Base-by-base conservation (phyloP, 2,329 filamentous ascomycete genomes). In the Aspergillus tamarii region DNA sequence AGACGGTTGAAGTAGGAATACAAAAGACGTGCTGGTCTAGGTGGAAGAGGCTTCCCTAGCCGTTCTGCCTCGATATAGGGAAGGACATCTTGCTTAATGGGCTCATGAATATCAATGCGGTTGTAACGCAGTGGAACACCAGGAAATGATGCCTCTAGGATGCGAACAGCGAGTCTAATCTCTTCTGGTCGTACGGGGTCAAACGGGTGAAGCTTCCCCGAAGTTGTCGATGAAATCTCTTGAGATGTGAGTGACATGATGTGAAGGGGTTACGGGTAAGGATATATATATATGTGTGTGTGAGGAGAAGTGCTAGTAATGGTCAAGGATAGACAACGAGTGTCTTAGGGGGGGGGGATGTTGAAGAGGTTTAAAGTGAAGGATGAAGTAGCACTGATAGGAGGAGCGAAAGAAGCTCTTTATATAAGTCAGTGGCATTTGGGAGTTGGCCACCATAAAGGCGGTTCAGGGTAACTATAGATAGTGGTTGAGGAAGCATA, bases 81-180 rank as follows among this genome's bases (percentile, higher is more conserved):
- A 19, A 88, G 70, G 68, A 84, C 81, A 71, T 86, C 81, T 23
- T 78, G 79, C 80, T 91, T 91, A 41, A 83, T 81, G 14, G 89
- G 88, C 69, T 91, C 88, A 58, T 88, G 83, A 6, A 90, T 80
- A 14, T 87, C 91, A 55, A 92, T 84, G 66, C 85, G 85, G 77
- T 92, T 91, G 82, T 87, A 88, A 34, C 80, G 77, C 30, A 82
- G 68, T n/a, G 69, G 52, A 2, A 78, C 73, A 3, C 74, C 75
- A 1, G 76, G 74, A 46, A 79, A 78, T 9, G 75, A 69, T 14
- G 72, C 68, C 64, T 78, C 74, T 12, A 80, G 66, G 54, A 80
- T 71, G 55, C 74, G 73, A 8, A 72, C 73, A 14, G 73, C 78
- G 41, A 79, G 66, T 61, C 73, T 70, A 46, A 80, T 78, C 63